Evolutionary conservation across 345 rosid species (phyloP).

Genomic region (Eucalyptus dawsonii): DNA sequence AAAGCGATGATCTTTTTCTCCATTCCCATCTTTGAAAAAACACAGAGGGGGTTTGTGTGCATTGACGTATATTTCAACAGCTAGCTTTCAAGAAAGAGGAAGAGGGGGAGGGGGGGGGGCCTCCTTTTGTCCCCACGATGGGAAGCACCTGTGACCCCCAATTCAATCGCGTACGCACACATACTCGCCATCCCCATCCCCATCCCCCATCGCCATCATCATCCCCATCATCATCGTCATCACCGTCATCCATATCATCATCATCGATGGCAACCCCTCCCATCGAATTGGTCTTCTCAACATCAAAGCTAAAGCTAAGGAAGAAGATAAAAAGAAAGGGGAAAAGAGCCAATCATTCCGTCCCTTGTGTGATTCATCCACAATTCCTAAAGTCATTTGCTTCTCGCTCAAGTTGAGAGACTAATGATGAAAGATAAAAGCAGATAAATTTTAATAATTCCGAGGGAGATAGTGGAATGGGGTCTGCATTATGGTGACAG

Average conservation of each 20-base stretch:
- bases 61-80: constrained; percentile 12
- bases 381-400: background rate
- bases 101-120: background rate
- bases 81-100: constrained; percentile 15
- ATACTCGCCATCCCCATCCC: background rate
- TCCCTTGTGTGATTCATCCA: background rate
- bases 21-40: constrained; percentile 2
- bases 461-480: background rate
- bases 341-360: background rate
- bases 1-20: background rate
- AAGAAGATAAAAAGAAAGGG: background rate
- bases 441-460: background rate
- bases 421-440: background rate
- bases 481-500: background rate
- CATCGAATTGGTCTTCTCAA: constrained; percentile 12
- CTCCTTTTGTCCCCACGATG: constrained; percentile 25
- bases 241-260: background rate
- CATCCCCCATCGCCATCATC: background rate
- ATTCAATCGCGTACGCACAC: constrained; percentile 34
- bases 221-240: background rate
- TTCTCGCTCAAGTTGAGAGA: background rate
- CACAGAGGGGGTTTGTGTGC: background rate
- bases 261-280: background rate
- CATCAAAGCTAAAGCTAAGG: background rate
- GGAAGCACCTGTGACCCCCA: constrained; percentile 29